These are phyloP conservation scores for Wallacemonas sp. DNA, from an alignment of 208 protist species.

Conservation along the genomic window DNA sequence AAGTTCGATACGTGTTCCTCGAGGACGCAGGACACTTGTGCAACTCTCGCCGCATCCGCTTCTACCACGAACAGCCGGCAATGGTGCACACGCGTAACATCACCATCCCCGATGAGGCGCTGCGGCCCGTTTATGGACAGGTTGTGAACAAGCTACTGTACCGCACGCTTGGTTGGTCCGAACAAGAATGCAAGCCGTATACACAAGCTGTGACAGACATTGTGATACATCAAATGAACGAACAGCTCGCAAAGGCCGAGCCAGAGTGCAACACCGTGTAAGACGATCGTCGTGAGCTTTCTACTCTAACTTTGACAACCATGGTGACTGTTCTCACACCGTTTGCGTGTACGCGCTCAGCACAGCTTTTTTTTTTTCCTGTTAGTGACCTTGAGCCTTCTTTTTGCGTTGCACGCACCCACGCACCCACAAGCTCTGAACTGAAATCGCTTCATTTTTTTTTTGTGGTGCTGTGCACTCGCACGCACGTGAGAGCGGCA, in stretches of 20 bases:
- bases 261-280: not conserved
- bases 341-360: no score
- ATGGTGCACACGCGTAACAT: constrained; percentile 23
- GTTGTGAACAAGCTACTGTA: constrained; percentile 43
- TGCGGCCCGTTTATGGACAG: constrained; percentile 34
- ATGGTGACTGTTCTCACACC: no score
- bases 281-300: not conserved
- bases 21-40: constrained; percentile 37
- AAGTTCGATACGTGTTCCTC: constrained; percentile 53
- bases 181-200: constrained; percentile 28
- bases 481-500: no score
- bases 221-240: constrained; percentile 6
- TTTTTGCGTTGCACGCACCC: no score
- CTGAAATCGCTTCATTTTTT: no score
- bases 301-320: not conserved
- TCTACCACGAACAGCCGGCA: constrained; percentile 33
- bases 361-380: no score
- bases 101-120: constrained; percentile 34
- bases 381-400: no score
- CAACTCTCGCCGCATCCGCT: constrained; percentile 27
- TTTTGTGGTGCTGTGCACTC: no score
- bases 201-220: constrained; percentile 24
- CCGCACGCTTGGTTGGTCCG: constrained; percentile 47
- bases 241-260: not conserved
- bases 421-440: no score